Evolutionary conservation across 1,139 yeast genomes (phyloP).

Genomic region (Taiozyma onychis): DNA sequence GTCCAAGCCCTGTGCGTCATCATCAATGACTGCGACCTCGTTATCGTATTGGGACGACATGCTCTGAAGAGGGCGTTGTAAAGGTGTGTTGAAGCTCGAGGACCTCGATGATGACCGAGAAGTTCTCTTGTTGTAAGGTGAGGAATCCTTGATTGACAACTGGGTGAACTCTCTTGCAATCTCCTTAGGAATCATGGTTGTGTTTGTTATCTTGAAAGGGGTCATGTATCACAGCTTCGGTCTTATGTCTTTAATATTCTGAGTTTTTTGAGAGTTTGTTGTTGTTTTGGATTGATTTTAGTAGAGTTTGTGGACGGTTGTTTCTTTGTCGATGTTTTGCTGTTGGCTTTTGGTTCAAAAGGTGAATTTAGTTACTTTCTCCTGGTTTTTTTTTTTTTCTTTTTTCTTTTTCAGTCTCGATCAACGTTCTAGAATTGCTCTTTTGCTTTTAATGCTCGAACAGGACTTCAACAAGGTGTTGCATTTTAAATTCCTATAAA

Average conservation of each 20-base stretch:
- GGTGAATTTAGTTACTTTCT: neutral
- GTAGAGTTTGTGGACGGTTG: no score
- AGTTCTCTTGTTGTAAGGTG: neutral
- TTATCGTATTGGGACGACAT: neutral
- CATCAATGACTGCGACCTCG: conserved; percentile 16
- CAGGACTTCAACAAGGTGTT: no score
- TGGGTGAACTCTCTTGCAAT: conserved; percentile 5
- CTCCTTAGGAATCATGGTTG: conserved; percentile 5
- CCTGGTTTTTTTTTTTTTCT: neutral
- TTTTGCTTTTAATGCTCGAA: neutral
- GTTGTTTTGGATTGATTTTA: no score
- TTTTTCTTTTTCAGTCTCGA: neutral
- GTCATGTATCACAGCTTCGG: neutral
- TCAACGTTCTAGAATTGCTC: neutral
- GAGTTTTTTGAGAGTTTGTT: no score
- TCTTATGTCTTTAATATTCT: no score
- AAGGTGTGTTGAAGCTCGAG: neutral
- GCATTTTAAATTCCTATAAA: no score
- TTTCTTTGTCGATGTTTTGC: no score
- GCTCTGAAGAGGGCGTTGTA: neutral
- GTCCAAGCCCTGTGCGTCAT: conserved; percentile 9
- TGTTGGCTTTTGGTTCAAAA: no score
- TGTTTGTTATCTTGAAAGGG: conserved; percentile 1
- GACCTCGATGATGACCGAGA: neutral
- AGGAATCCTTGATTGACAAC: conserved; percentile 3